Conservation (phyloP, 2,329 filamentous ascomycete species). For the Aspergillus terreus region DNA sequence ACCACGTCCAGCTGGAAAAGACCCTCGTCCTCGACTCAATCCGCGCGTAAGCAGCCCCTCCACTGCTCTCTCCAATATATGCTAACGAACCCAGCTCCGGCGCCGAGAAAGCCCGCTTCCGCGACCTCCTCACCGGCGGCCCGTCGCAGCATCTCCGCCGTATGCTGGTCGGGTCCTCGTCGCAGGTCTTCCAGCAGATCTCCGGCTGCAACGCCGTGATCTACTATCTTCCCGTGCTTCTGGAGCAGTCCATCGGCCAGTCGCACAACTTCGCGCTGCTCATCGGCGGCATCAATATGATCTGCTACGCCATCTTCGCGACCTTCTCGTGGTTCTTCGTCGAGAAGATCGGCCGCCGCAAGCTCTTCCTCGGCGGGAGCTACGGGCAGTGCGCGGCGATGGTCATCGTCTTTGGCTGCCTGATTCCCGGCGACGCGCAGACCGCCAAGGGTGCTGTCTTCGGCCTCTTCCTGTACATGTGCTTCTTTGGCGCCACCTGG, state of each 20-base stretch:
- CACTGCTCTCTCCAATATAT: background rate
- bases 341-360: conserved; percentile 13
- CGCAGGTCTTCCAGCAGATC: conserved; percentile 13
- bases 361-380: conserved; percentile 13
- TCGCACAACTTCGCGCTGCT: conserved; percentile 9
- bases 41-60: conserved; percentile 5
- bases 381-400: conserved; percentile 12
- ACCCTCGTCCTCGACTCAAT: conserved; percentile 10
- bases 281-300: conserved; percentile 15
- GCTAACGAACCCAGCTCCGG: conserved; percentile 4
- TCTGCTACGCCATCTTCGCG: conserved; percentile 15
- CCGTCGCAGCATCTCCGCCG: conserved; percentile 13
- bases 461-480: conserved; percentile 18
- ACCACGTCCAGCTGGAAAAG: conserved; percentile 11
- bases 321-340: conserved; percentile 16
- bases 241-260: conserved; percentile 13
- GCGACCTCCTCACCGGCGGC: conserved; percentile 13
- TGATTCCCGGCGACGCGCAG: conserved; percentile 9
- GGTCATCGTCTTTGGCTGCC: conserved; percentile 11
- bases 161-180: conserved; percentile 12
- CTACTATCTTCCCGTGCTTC: conserved; percentile 11
- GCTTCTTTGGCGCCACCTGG: conserved; percentile 37
- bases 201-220: conserved; percentile 16
- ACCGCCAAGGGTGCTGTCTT: conserved; percentile 15
- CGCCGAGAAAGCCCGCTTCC: conserved; percentile 3